phyloP scores from a whole-genome alignment of 208 protist genomes.

The Acanthamoeba culbertsoni region DNA sequence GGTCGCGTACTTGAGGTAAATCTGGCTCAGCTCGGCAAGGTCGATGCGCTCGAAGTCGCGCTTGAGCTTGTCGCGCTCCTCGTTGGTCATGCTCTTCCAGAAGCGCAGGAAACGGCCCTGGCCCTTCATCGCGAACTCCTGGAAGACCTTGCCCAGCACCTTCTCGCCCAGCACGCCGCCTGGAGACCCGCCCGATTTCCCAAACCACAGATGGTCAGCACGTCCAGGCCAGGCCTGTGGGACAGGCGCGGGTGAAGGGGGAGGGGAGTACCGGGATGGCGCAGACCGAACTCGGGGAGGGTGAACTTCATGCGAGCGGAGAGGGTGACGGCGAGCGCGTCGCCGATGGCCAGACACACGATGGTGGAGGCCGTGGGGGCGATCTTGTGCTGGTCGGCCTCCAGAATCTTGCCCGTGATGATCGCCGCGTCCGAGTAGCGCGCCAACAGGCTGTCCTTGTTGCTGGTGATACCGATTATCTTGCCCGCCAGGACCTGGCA shows the following conservation, averaged over 20 bases:
- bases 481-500: neutral
- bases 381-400: constrained; percentile 46
- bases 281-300: neutral
- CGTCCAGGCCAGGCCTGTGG: neutral
- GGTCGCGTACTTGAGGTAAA: constrained; percentile 7
- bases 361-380: constrained; percentile 12
- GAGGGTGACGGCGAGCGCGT: constrained; percentile 26
- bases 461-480: constrained; percentile 7
- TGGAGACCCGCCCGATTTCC: neutral
- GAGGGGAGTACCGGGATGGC: neutral
- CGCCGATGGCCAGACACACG: constrained; percentile 31
- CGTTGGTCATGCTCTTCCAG: constrained; percentile 44
- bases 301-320: constrained; percentile 44
- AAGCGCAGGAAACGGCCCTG: constrained; percentile 27
- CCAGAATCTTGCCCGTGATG: constrained; percentile 19
- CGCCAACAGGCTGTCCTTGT: constrained; percentile 2
- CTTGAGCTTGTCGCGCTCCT: constrained; percentile 17
- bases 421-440: constrained; percentile 7
- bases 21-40: neutral
- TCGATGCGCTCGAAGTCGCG: constrained; percentile 37
- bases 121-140: constrained; percentile 31
- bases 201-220: neutral
- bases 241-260: neutral
- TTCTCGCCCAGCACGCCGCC: constrained; percentile 2
- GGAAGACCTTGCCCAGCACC: constrained; percentile 26